Evolutionary conservation across 139 green algal genomes (phyloP).

Genomic region (Zygnema circumcarinatum): DNA sequence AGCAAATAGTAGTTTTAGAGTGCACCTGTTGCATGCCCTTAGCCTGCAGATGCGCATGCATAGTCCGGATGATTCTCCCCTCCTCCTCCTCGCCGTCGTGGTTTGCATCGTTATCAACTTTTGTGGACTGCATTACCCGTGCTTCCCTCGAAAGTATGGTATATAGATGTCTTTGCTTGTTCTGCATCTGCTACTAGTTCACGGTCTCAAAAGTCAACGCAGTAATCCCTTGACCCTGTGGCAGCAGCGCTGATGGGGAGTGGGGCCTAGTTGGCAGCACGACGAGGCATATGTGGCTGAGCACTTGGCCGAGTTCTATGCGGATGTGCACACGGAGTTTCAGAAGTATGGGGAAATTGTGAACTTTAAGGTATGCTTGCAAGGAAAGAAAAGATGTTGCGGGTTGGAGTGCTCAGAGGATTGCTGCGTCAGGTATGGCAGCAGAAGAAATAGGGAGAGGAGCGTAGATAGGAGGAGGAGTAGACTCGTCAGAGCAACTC

Average conservation of each 20-base stretch:
- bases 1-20: too few species aligned
- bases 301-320: slow-evolving; percentile 46
- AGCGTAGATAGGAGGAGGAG: background rate
- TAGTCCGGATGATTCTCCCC: too few species aligned
- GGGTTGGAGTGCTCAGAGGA: background rate
- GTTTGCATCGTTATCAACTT: too few species aligned
- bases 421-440: background rate
- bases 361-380: slow-evolving; percentile 54
- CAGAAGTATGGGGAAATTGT: slow-evolving; percentile 29
- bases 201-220: too few species aligned
- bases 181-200: too few species aligned
- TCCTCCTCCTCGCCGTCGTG: too few species aligned
- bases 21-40: too few species aligned
- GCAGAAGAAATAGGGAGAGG: background rate
- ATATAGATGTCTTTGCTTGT: too few species aligned
- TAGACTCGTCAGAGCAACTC: too few species aligned
- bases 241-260: background rate
- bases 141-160: too few species aligned
- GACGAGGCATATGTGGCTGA: slow-evolving; percentile 13
- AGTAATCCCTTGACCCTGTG: background rate
- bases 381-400: background rate
- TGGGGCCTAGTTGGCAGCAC: background rate
- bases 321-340: slow-evolving; percentile 53
- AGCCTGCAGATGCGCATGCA: too few species aligned
- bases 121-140: too few species aligned